These are phyloP conservation scores for Capsicum rhomboideum DNA, from an alignment of 257 asterid species.

Conservation along the genomic window DNA sequence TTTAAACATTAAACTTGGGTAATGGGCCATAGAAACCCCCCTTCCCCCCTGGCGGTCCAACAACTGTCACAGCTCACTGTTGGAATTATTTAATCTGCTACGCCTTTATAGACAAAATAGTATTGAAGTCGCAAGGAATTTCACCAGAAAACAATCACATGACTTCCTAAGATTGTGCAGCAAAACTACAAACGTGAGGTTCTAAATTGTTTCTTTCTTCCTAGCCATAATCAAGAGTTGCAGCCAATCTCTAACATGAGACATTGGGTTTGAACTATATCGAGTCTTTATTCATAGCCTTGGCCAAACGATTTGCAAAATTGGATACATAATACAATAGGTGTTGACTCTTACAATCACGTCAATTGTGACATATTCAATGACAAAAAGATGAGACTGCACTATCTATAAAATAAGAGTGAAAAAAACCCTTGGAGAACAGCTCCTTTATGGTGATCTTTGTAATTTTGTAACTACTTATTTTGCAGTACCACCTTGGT, in stretches of 20 bases:
- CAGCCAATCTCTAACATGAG: background rate
- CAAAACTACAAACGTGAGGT: background rate
- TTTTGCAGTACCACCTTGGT: background rate
- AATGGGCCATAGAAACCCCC: background rate
- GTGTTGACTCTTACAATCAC: background rate
- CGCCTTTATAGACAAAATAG: background rate
- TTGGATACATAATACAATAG: background rate
- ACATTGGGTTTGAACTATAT: background rate
- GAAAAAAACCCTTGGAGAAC: background rate
- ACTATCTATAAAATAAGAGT: background rate
- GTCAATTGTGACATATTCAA: background rate
- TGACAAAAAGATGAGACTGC: background rate
- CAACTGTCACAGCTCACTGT: background rate
- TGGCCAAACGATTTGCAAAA: background rate
- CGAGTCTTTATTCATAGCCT: background rate
- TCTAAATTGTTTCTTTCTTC: background rate
- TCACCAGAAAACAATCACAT: background rate
- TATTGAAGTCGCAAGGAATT: background rate
- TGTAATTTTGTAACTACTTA: background rate
- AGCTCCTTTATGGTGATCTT: background rate
- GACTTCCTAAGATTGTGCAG: background rate
- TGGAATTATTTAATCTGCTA: background rate
- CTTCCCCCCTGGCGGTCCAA: background rate
- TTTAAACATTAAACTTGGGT: background rate
- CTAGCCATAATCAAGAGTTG: background rate